Conservation (phyloP, 73 alveolate species). For the Paramecium biaurelia region DNA sequence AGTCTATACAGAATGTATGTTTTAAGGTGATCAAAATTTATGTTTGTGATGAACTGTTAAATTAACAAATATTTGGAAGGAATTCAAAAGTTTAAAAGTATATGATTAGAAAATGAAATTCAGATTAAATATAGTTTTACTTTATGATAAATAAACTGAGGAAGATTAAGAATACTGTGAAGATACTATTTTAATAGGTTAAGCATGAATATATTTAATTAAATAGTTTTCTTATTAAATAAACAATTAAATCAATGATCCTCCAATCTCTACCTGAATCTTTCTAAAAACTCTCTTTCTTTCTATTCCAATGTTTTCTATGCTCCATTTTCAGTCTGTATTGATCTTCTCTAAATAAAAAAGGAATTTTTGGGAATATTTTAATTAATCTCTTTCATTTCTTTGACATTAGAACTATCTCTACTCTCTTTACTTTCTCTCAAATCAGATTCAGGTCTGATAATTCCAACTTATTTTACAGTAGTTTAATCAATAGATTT, state of each 20-base stretch:
- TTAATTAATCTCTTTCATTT: background rate
- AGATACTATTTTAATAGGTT: constrained; percentile 24
- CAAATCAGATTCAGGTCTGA: background rate
- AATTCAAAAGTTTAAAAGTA: background rate
- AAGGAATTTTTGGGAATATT: background rate
- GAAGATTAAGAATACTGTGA: constrained; percentile 3
- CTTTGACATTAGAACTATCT: background rate
- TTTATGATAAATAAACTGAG: background rate
- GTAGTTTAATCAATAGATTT: background rate
- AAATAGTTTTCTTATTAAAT: background rate
- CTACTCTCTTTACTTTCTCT: background rate
- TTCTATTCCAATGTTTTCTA: constrained; percentile 7
- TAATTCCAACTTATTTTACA: background rate
- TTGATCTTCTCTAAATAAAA: background rate
- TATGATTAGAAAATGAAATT: constrained; percentile 41
- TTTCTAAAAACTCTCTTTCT: background rate
- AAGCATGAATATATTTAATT: constrained; percentile 1
- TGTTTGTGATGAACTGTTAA: constrained; percentile 44
- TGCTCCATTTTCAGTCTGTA: background rate
- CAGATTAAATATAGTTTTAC: background rate
- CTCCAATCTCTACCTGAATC: background rate
- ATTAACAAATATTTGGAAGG: constrained; percentile 35
- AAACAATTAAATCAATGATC: background rate
- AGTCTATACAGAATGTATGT: constrained; percentile 15
- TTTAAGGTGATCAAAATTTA: constrained; percentile 25